Evolutionary conservation across 2,329 filamentous ascomycete genomes (phyloP).

Genomic region (Fusarium tjaetaba): DNA sequence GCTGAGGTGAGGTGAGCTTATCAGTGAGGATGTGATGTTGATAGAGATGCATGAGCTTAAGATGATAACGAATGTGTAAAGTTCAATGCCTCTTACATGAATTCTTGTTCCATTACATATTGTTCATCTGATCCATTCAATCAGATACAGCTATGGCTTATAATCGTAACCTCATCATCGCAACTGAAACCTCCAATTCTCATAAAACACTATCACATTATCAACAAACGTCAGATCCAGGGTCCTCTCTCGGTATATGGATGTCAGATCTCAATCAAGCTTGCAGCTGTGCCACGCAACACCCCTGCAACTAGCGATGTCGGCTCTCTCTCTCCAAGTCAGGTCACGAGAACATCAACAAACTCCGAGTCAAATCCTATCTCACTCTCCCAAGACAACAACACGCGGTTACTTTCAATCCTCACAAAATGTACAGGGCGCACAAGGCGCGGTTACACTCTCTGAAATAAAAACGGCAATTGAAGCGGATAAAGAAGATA

Average conservation of each 20-base stretch:
- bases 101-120: accelerated
- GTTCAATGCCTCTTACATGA: neutral
- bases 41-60: neutral
- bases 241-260: slow-evolving; percentile 6
- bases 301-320: slow-evolving; percentile 33
- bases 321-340: slow-evolving; percentile 4
- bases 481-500: neutral
- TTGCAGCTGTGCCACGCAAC: slow-evolving; percentile 20
- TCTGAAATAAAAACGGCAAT: neutral
- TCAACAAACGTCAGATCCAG: slow-evolving; percentile 16
- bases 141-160: accelerated
- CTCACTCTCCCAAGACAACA: neutral
- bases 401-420: neutral
- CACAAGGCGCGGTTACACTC: slow-evolving; percentile 16
- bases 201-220: neutral
- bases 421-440: neutral
- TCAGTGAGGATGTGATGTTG: slow-evolving; percentile 11
- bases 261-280: slow-evolving; percentile 30
- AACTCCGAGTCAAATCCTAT: neutral
- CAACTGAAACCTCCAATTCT: neutral
- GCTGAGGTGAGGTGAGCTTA: slow-evolving; percentile 27
- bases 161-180: neutral
- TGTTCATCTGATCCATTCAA: no score
- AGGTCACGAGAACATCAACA: slow-evolving; percentile 21
- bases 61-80: neutral